A percentile compares a stretch with the other conserved stretches of the same genome.
Evolutionary conservation across 345 rosid species (phyloP).

Genomic region (Kandelia obovata): DNA sequence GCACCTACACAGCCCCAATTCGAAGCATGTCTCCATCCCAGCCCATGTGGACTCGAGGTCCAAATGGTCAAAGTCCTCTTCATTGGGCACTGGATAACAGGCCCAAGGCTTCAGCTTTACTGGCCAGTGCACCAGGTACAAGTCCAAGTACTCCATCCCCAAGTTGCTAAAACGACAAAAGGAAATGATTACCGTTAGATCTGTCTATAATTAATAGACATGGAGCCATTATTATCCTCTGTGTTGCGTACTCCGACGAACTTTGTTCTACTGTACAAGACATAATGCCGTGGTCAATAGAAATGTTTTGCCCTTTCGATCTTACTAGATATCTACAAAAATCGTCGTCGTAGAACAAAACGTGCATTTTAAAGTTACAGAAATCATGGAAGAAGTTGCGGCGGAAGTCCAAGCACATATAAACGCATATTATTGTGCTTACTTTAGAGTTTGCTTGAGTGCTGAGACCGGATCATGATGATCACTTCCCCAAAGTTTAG

Average conservation of each 20-base stretch:
- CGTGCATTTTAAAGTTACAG: too few relatives aligned
- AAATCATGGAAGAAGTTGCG: background rate
- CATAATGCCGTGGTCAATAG: too few relatives aligned
- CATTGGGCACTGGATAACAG: conserved; percentile 45
- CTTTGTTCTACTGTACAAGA: too few relatives aligned
- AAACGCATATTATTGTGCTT: background rate
- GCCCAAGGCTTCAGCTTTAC: conserved; percentile 73
- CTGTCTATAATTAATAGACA: background rate
- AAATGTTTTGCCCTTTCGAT: too few relatives aligned
- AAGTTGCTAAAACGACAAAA: conserved; percentile 35
- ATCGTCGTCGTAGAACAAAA: too few relatives aligned
- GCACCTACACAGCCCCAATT: conserved; percentile 56
- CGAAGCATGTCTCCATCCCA: conserved; percentile 78
- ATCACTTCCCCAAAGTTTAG: conserved; percentile 82
- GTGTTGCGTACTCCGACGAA: too few relatives aligned
- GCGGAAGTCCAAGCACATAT: background rate
- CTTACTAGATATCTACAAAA: too few relatives aligned
- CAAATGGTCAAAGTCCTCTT: conserved; percentile 63
- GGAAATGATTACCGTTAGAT: background rate
- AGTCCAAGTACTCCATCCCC: conserved; percentile 71
- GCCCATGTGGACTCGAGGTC: conserved; percentile 75
- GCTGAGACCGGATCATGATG: conserved; percentile 78
- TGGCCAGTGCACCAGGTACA: conserved; percentile 96
- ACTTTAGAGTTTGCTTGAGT: conserved; percentile 57
- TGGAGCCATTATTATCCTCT: too few relatives aligned